A percentile compares a stretch with the other conserved stretches of the same genome.
Conservation (phyloP, 768 basidiomycete genomes). For the Leccinum aurantiacum region DNA sequence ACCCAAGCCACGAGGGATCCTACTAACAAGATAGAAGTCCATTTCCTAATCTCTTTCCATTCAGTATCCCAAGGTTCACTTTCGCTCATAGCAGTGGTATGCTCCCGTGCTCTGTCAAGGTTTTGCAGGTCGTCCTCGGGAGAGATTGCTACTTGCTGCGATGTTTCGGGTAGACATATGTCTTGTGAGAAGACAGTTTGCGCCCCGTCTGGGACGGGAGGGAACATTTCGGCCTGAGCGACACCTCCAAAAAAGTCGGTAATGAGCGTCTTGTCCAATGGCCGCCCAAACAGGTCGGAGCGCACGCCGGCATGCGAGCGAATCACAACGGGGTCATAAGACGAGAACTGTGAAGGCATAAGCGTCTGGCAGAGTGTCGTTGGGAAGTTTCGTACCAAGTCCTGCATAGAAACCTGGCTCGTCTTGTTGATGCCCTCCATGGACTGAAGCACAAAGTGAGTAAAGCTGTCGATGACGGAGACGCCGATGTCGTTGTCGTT, state of each 20-base stretch:
- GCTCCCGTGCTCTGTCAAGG: not conserved
- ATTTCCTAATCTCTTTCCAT: slow-evolving; percentile 32
- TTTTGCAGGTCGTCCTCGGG: not conserved
- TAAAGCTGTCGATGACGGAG: slow-evolving; percentile 92
- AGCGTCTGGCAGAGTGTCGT: slow-evolving; percentile 1
- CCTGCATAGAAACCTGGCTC: slow-evolving; percentile 71
- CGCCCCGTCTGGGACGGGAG: slow-evolving; percentile 5
- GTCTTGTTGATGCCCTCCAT: slow-evolving; percentile 95
- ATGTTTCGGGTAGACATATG: not conserved
- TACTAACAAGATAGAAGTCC: slow-evolving; percentile 29
- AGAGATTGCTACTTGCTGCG: not conserved
- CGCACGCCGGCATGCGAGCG: slow-evolving; percentile 89
- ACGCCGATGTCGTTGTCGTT: slow-evolving; percentile 95
- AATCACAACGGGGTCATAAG: slow-evolving; percentile 72
- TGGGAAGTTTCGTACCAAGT: slow-evolving; percentile 59
- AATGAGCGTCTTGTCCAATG: slow-evolving; percentile 60
- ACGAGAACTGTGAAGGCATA: slow-evolving; percentile 62
- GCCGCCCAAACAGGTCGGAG: slow-evolving; percentile 72
- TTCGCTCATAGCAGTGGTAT: not conserved
- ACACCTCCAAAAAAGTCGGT: slow-evolving; percentile 93
- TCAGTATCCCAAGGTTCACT: slow-evolving; percentile 12
- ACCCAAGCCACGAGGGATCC: slow-evolving; percentile 30
- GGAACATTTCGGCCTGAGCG: slow-evolving; percentile 72
- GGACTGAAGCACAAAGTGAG: slow-evolving; percentile 87
- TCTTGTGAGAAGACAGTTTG: not conserved